Evolutionary conservation across 108 stramenopile species (phyloP).

Genomic region (Skeletonema grethae): DNA sequence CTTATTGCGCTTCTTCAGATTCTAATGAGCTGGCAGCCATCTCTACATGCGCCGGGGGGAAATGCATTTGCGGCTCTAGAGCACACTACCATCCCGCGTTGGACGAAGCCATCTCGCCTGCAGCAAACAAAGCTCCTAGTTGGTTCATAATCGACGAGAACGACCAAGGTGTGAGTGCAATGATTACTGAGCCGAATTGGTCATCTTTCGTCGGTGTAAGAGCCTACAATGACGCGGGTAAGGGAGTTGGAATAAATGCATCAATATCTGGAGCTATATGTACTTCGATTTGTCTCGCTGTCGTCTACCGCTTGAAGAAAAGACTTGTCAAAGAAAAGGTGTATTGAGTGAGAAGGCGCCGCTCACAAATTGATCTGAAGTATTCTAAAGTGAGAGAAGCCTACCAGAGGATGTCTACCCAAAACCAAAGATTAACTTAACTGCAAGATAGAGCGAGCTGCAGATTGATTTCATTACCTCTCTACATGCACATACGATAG

Average conservation of each 20-base stretch:
- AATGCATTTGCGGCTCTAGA: constrained; percentile 70
- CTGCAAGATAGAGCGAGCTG: no score
- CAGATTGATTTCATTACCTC: no score
- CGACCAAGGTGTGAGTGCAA: constrained; percentile 72
- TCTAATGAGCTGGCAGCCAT: constrained; percentile 49
- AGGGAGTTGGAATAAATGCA: constrained; percentile 51
- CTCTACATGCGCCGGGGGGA: constrained; percentile 60
- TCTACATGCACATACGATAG: no score
- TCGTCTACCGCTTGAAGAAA: constrained; percentile 59
- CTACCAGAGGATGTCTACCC: no score
- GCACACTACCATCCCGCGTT: constrained; percentile 79
- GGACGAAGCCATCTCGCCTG: constrained; percentile 71
- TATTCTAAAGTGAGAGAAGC: neutral
- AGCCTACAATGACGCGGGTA: constrained; percentile 58
- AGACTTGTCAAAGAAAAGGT: constrained; percentile 79
- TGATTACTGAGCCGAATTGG: constrained; percentile 88
- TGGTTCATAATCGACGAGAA: constrained; percentile 54
- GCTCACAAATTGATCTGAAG: neutral
- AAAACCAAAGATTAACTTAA: no score
- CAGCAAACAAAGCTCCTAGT: constrained; percentile 62
- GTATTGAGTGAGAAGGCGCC: constrained; percentile 31
- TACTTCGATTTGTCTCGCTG: constrained; percentile 33
- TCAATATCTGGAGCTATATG: constrained; percentile 52
- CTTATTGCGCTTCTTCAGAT: constrained; percentile 52
- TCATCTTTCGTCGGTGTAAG: constrained; percentile 66